Percentiles rank a stretch among this genome's conserved stretches.
Evolutionary conservation across 2,329 filamentous ascomycete species (phyloP).

Genomic region (Penicillium sp.): DNA sequence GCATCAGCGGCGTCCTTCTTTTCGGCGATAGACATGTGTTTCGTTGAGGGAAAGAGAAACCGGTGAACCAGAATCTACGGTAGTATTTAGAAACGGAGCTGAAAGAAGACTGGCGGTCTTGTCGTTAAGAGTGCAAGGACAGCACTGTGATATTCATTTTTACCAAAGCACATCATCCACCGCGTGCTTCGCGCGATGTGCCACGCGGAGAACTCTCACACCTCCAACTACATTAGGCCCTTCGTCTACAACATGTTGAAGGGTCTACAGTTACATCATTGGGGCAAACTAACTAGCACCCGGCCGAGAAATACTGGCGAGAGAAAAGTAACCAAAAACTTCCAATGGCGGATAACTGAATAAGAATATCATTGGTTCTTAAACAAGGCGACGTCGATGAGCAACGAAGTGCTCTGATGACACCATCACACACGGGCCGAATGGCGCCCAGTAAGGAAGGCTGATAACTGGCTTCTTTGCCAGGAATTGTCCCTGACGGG

Average conservation of each 20-base stretch:
- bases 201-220: constrained; percentile 2
- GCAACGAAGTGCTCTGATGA: neutral
- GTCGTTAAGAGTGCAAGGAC: neutral
- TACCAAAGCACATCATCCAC: constrained; percentile 8
- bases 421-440: neutral
- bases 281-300: neutral
- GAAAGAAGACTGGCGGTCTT: neutral
- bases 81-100: neutral
- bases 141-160: neutral
- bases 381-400: neutral
- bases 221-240: too few species aligned
- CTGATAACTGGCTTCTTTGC: neutral
- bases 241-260: neutral
- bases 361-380: neutral
- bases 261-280: neutral
- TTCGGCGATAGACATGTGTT: constrained; percentile 9
- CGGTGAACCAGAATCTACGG: neutral
- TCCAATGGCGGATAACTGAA: too few species aligned
- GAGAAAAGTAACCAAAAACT: neutral
- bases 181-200: constrained; percentile 8
- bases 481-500: neutral
- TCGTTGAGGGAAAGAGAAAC: neutral
- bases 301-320: constrained; percentile 10
- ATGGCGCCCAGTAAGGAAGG: neutral
- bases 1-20: constrained; percentile 11